Base-by-base conservation (phyloP, 2,329 filamentous ascomycete genomes). In the Dactylellina leptospora region DNA sequence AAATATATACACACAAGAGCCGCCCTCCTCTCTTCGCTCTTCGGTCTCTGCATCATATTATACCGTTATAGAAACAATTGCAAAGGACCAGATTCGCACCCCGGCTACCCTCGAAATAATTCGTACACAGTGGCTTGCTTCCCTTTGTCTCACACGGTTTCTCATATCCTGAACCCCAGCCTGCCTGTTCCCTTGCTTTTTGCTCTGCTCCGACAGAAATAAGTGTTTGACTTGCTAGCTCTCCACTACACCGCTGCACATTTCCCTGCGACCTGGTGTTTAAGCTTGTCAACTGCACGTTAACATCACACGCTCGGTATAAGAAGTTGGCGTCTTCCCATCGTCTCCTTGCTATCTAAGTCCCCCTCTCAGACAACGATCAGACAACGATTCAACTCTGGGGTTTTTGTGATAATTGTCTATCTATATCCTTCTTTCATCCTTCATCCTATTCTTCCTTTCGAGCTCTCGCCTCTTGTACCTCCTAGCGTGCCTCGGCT, bases 141-240 rank as follows among this genome's bases (percentile, higher is more conserved):
- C 36, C 45, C 48, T 63, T 60, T 74, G 70, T 66, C 63, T 74
- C 73, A 75, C 44, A 66, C 72, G 44, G 61, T 55, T 63, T 74
- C 68, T 63, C 61, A 69, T n/a, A n/a, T 68, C 54, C 50, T 61
- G 68, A 70, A 63, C 38, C 74, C 61, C 51, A 73, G 73, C 54
- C 69, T 47, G 36, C 42, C 20, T 45, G 18, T 48, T 68, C 60
- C 48, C 54, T 61, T 68, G 55, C 56, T 56, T 25, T 33, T 74
- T 74, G 73, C 66, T 36, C 73, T 64, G 56, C 62, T 61, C 55
- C 48, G 56, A 23, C 55, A 69, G 61, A 69, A 69, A 69, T 69
- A 69, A 69, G 25, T 16, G 9, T 59, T 48, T 61, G 47, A 54
- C 61, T 69, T 69, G 55, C 63, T 50, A 61, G 47, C 38, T 33